Evolutionary conservation across 2,329 filamentous ascomycete species (phyloP).

Genomic region (Fusarium circinatum): DNA sequence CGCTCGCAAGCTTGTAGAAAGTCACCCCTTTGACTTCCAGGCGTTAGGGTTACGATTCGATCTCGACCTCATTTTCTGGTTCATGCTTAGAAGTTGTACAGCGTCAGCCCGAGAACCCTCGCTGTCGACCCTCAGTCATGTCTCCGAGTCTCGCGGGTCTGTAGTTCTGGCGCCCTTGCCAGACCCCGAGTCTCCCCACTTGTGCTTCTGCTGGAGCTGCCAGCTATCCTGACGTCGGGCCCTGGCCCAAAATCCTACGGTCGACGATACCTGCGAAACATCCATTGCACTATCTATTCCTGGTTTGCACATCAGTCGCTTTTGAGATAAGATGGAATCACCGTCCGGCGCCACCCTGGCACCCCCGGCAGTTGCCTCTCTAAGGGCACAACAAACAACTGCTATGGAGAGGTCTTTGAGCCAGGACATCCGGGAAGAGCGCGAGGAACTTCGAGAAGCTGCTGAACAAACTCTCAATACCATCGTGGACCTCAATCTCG

Average conservation of each 20-base stretch:
- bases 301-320: conserved; percentile 4
- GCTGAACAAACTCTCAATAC: conserved; percentile 97
- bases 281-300: conserved; percentile 15
- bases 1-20: conserved; percentile 12
- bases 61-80: conserved; percentile 8
- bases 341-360: conserved; percentile 53
- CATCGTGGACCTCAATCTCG: conserved; percentile 91
- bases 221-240: conserved; percentile 28
- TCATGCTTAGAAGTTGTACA: conserved; percentile 20
- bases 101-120: conserved; percentile 44
- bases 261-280: conserved; percentile 33
- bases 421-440: conserved; percentile 90
- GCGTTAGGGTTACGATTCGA: conserved; percentile 6
- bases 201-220: conserved; percentile 34
- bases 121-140: conserved; percentile 55
- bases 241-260: conserved; percentile 20
- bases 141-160: conserved; percentile 55
- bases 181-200: conserved; percentile 50
- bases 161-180: conserved; percentile 61
- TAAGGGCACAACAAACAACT: conserved; percentile 60
- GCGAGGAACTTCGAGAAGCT: conserved; percentile 92
- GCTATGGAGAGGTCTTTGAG: conserved; percentile 77
- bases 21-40: conserved; percentile 9
- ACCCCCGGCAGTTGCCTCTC: conserved; percentile 63
- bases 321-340: conserved; percentile 53